Percentiles rank a stretch among this genome's conserved stretches.
Evolutionary conservation across 495 filamentous ascomycete species (phyloP).

Genomic region (Daldinia childiae): DNA sequence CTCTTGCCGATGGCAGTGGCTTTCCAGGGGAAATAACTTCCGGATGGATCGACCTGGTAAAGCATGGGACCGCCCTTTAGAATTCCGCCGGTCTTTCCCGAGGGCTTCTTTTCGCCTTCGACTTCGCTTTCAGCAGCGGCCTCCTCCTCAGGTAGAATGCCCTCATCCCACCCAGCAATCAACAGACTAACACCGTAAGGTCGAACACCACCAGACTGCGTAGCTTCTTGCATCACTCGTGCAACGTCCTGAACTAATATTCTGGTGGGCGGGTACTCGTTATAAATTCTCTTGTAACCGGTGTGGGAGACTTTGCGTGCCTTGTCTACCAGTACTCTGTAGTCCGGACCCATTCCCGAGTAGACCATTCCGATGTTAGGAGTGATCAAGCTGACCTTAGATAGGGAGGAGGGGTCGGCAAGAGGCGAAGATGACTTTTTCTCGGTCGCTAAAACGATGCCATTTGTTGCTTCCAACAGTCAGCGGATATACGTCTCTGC

Average conservation of each 20-base stretch:
- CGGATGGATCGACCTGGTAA: constrained; percentile 97
- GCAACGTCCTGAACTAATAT: constrained; percentile 99
- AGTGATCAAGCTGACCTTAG: constrained; percentile 97
- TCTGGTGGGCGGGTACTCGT: constrained; percentile 98
- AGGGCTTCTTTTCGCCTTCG: constrained; percentile 72
- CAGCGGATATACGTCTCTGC: constrained; percentile 10
- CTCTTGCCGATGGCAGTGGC: constrained; percentile 99
- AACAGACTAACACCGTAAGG: constrained; percentile 97
- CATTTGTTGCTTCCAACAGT: constrained; percentile 80
- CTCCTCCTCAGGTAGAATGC: constrained; percentile 78
- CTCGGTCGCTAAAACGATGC: constrained; percentile 98
- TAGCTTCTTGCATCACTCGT: constrained; percentile 97
- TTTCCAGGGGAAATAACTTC: constrained; percentile 99
- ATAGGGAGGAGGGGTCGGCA: constrained; percentile 91
- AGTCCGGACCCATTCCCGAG: constrained; percentile 98
- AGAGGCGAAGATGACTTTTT: constrained; percentile 98
- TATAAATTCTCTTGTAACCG: constrained; percentile 99
- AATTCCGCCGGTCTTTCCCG: constrained; percentile 90
- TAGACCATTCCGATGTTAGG: constrained; percentile 99
- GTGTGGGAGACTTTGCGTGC: constrained; percentile 99
- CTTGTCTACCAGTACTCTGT: constrained; percentile 95
- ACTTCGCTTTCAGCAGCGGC: constrained; percentile 55
- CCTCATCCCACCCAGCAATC: constrained; percentile 98
- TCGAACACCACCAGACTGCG: constrained; percentile 94
- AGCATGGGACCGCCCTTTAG: constrained; percentile 95